Conservation (phyloP, 2,329 filamentous ascomycete species). For the Aureobasidium leucospermi region DNA sequence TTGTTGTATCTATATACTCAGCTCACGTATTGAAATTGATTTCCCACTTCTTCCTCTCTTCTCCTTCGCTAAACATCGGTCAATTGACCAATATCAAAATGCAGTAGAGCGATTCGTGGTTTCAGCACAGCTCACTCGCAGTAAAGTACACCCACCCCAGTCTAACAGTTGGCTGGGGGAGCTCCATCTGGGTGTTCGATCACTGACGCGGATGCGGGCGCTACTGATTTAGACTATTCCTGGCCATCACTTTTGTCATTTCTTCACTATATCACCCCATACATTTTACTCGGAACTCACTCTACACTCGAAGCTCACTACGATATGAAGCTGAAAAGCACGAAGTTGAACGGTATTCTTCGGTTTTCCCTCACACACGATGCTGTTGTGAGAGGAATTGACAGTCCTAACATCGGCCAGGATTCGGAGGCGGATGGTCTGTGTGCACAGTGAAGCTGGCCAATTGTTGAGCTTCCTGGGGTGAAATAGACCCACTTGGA, state of each 20-base stretch:
- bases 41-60: not conserved
- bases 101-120: not conserved
- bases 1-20: too few relatives aligned
- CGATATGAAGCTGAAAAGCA: not conserved
- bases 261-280: not conserved
- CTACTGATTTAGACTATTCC: not conserved
- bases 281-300: not conserved
- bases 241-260: conserved; percentile 5
- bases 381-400: conserved; percentile 2
- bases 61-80: not conserved
- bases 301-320: not conserved
- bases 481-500: conserved; percentile 8
- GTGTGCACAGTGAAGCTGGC: conserved; percentile 1
- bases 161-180: conserved; percentile 11
- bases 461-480: conserved; percentile 5
- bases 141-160: conserved; percentile 8
- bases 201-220: conserved; percentile 12
- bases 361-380: not conserved
- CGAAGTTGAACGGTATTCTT: conserved; percentile 6
- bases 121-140: not conserved
- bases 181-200: conserved; percentile 2
- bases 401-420: conserved; percentile 12
- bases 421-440: conserved; percentile 11
- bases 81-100: not conserved
- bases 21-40: too few relatives aligned